Evolutionary conservation across 1,139 yeast species (phyloP), one percentile per base, ranked within the genome.

Genomic region (Magnusiomyces clavatus): DNA sequence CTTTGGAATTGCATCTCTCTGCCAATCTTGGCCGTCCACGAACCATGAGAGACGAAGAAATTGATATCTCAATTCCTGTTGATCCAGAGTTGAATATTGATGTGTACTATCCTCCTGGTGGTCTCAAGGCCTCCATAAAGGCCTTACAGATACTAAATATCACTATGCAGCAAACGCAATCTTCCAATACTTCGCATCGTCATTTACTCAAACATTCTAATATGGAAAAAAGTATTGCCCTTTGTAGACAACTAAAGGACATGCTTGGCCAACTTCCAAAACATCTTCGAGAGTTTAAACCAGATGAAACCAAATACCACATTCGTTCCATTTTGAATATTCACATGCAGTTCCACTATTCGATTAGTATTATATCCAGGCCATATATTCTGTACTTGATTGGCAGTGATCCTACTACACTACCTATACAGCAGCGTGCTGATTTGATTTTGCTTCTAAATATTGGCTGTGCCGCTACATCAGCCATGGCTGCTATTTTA

Each of bases 21-120:
- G 53, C 53, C 13, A 53, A 48, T 34, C 47, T 53, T 38, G 55
- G 55, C 4, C 49, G 55, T 17, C 55, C 55, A 11, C 48, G 50
- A 20, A 48, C 51, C 42, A 50, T 53, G 14, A 43, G 51, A 13
- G 48, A 53, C 35, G 55, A 50, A 24, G 55, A 50, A 17, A 49
- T 53, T 12, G 55, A 53, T 34, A 49, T 53, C 14, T 31, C 47
- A 19, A 40, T 37, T n/a, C 53, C 55, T 2, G 47, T 49, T 31
- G 53, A 53, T 14, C 31, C 31, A n/a, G 55, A 49, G 14, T 49
- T 48, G 36, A 51, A 50, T 12, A 20, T 53, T 8, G 45, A 46
- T 16, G 19, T 44, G 13, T 53, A 50, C 43, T 44, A 46, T 29
- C 51, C 53, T 2, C 55, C 55, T 1, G 55, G 55, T 5, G 36